Percentiles rank a stretch among this genome's conserved stretches.
Conservation (phyloP, 441 rosid genomes). For the Aleurites moluccanus region DNA sequence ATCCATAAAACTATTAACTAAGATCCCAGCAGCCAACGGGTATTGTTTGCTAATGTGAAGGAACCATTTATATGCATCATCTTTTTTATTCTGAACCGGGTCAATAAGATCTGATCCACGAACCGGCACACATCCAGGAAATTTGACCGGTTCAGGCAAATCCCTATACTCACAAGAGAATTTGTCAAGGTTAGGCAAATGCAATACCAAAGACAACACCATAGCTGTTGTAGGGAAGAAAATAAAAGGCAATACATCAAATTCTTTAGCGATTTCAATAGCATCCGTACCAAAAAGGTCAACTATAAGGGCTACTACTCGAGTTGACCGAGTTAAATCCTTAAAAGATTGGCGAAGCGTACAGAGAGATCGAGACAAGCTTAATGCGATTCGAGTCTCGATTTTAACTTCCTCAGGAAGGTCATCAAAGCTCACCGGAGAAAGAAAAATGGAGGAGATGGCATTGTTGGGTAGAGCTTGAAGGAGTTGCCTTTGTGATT, state of each 20-base stretch:
- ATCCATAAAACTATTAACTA: conserved; percentile 46
- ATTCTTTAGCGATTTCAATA: conserved; percentile 41
- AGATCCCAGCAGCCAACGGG: conserved; percentile 42
- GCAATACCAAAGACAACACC: conserved; percentile 33
- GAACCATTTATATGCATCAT: conserved; percentile 39
- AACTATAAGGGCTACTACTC: conserved; percentile 37
- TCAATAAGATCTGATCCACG: conserved; percentile 38
- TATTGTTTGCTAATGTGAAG: conserved; percentile 35
- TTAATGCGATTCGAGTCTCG: conserved; percentile 44
- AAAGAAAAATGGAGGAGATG: conserved; percentile 45
- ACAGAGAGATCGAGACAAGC: conserved; percentile 41
- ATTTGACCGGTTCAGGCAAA: conserved; percentile 39
- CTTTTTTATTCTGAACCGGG: conserved; percentile 38
- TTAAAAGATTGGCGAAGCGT: conserved; percentile 28
- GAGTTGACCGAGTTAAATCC: conserved; percentile 24
- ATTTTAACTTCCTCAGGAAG: conserved; percentile 28
- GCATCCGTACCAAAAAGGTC: conserved; percentile 47
- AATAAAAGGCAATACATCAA: conserved; percentile 35
- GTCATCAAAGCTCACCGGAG: conserved; percentile 45
- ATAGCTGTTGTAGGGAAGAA: conserved; percentile 41
- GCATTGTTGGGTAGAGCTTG: conserved; percentile 33
- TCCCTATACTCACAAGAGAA: conserved; percentile 43
- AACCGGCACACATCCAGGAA: conserved; percentile 56
- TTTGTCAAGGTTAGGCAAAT: conserved; percentile 44
- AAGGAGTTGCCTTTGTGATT: conserved; percentile 34